Percentiles rank a stretch among this genome's conserved stretches.
Conservation (phyloP, 768 basidiomycete species). For the Termitomyces heimii region DNA sequence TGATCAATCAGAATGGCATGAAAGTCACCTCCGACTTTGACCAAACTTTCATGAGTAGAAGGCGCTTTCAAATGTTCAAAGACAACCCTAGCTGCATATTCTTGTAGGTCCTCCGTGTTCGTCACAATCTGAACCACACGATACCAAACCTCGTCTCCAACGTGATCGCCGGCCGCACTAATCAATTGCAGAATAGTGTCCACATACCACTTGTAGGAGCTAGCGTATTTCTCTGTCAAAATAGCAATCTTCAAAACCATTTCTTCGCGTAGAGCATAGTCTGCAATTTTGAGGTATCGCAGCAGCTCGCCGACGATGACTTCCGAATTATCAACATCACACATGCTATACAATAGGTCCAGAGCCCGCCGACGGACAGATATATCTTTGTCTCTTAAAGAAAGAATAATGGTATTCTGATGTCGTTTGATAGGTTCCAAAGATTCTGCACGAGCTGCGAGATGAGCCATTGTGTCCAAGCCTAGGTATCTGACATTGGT, state of each 20-base stretch:
- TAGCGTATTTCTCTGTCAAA: slow-evolving; percentile 97
- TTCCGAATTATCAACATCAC: slow-evolving; percentile 95
- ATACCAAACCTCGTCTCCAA: slow-evolving; percentile 99
- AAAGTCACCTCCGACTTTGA: slow-evolving; percentile 86
- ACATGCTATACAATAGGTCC: slow-evolving; percentile 98
- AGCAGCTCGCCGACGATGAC: slow-evolving; percentile 93
- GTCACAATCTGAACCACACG: slow-evolving; percentile 98
- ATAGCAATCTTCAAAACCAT: slow-evolving; percentile 99
- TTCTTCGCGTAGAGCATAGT: slow-evolving; percentile 94
- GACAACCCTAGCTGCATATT: slow-evolving; percentile 90
- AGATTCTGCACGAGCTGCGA: slow-evolving; percentile 90
- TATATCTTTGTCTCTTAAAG: slow-evolving; percentile 95
- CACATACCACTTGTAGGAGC: slow-evolving; percentile 98
- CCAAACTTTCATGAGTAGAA: slow-evolving; percentile 85
- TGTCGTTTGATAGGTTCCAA: slow-evolving; percentile 92
- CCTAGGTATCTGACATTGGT: slow-evolving; percentile 98
- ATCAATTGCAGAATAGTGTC: slow-evolving; percentile 96
- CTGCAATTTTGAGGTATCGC: slow-evolving; percentile 91
- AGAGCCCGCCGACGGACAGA: slow-evolving; percentile 91
- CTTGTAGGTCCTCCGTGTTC: slow-evolving; percentile 96
- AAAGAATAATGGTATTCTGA: slow-evolving; percentile 91
- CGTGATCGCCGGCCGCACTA: slow-evolving; percentile 95
- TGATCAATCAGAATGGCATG: background rate
- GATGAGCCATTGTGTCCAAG: slow-evolving; percentile 96
- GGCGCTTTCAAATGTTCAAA: slow-evolving; percentile 86